A percentile compares a stretch with the other conserved stretches of the same genome.
phyloP scores from a whole-genome alignment of 148 eudicot genomes.

The Cornus florida region DNA sequence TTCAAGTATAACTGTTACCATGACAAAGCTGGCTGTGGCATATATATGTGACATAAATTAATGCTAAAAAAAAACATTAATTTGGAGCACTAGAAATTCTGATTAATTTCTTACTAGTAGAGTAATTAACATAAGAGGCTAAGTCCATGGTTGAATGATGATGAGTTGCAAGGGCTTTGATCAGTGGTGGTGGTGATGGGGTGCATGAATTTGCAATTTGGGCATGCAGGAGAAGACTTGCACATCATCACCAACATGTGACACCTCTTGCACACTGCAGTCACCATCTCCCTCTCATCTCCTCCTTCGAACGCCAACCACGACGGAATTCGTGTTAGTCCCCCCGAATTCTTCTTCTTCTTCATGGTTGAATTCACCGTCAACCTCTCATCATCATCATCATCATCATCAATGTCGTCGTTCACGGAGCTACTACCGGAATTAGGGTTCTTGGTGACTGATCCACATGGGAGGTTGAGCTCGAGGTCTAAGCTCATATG shows the following conservation, averaged over 20 bases:
- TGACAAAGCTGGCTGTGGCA: not conserved
- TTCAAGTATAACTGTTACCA: not conserved
- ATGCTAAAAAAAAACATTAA: not conserved
- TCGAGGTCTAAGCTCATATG: slow-evolving; percentile 86
- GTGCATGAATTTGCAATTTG: slow-evolving; percentile 89
- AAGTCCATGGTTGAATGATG: slow-evolving; percentile 41
- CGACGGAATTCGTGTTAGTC: slow-evolving; percentile 22
- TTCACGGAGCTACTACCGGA: not conserved
- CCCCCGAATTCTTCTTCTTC: not conserved
- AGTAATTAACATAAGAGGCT: slow-evolving; percentile 53
- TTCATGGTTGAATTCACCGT: not conserved
- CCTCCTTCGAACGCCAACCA: slow-evolving; percentile 35
- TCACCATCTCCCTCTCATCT: slow-evolving; percentile 62
- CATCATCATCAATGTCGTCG: too few relatives aligned
- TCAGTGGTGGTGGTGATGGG: slow-evolving; percentile 38
- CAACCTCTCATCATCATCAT: slow-evolving; percentile 1
- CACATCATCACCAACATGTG: slow-evolving; percentile 89
- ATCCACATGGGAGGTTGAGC: slow-evolving; percentile 78
- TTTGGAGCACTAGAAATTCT: not conserved
- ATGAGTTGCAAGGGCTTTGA: slow-evolving; percentile 33
- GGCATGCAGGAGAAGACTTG: slow-evolving; percentile 85
- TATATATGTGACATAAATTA: too few relatives aligned
- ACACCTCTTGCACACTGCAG: slow-evolving; percentile 79
- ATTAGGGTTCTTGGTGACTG: slow-evolving; percentile 17
- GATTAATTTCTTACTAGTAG: not conserved